Evolutionary conservation across 192 early-diverging fungal genomes (phyloP).

Genomic region (Spizellomyces sp.): DNA sequence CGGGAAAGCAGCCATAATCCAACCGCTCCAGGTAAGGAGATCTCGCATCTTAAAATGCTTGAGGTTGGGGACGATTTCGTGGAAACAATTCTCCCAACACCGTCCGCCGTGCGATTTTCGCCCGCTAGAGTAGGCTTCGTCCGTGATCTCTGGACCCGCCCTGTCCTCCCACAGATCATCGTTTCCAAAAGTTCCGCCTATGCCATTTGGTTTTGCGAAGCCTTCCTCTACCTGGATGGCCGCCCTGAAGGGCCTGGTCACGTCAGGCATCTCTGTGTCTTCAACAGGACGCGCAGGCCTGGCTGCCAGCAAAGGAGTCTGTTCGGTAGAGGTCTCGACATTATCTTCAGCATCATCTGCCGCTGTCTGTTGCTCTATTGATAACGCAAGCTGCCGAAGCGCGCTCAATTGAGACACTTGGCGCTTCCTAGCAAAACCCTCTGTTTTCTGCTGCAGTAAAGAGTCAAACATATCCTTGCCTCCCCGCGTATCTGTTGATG

Average conservation of each 20-base stretch:
- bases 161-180: neutral
- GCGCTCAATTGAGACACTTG: constrained; percentile 29
- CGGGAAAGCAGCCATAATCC: constrained; percentile 53
- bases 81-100: neutral
- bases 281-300: neutral
- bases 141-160: neutral
- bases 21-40: constrained; percentile 8
- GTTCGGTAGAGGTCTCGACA: neutral
- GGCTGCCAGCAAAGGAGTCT: constrained; percentile 1
- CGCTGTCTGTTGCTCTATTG: constrained; percentile 10
- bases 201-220: neutral
- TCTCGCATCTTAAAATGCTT: constrained; percentile 15
- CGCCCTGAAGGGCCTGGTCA: neutral
- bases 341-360: constrained; percentile 7
- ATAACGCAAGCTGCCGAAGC: constrained; percentile 28
- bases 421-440: constrained; percentile 7
- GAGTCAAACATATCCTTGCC: neutral
- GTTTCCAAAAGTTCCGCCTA: neutral
- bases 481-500: neutral
- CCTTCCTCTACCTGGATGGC: constrained; percentile 10
- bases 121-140: neutral
- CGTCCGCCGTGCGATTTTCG: neutral
- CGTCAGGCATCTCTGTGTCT: neutral
- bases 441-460: neutral
- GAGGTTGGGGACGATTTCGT: neutral